Base-by-base conservation (phyloP, 2,329 filamentous ascomycete species). In the Capronia americana region DNA sequence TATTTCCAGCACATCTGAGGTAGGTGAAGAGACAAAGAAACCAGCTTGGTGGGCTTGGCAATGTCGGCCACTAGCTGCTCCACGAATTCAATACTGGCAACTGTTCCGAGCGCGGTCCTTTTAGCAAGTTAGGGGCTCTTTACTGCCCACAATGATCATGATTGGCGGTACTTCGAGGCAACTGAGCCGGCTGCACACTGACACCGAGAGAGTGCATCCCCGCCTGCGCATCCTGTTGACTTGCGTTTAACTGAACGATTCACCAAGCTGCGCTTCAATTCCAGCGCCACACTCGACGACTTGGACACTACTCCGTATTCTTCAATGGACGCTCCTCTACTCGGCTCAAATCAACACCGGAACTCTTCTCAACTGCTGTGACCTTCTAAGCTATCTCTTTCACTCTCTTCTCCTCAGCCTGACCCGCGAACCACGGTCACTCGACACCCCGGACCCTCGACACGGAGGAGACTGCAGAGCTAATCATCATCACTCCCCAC, bases 291-390 rank as follows among this genome's bases (percentile, higher is more conserved):
- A 56, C 60, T 62, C 38, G 53, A 57, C 60, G 17, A 48, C 50
- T 46, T 46, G 38, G 38, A 41, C 30, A 57, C 20, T 51, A 51
- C 48, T 26, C n/a, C 44, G 26, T 57, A 26, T 34, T 63, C 26
- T 56, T 63, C 64, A 65, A 66, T 66, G 64, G 64, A 66, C 34
- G 55, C 34, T 46, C 60, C 51, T 53, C 55, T 60, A 28, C 46
- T 57, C 44, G 55, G 55, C 34, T 46, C 20, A 46, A 60, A 59
- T 55, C 64, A 66, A 48, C 34, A 53, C 46, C 24, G 44, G 32
- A 55, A n/a, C 30, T 58, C 23, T 48, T 44, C 20, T 44, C 38
- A 41, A 38, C n/a, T 14, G 17, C 48, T 53, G 48, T 61, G 48
- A 61, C 23, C 41, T 38, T 46, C n/a, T 56, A 17, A 62, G 28